Evolutionary conservation across 345 rosid species (phyloP), one percentile per base, ranked within the genome.

Genomic region (Sisymbrium altissimum): DNA sequence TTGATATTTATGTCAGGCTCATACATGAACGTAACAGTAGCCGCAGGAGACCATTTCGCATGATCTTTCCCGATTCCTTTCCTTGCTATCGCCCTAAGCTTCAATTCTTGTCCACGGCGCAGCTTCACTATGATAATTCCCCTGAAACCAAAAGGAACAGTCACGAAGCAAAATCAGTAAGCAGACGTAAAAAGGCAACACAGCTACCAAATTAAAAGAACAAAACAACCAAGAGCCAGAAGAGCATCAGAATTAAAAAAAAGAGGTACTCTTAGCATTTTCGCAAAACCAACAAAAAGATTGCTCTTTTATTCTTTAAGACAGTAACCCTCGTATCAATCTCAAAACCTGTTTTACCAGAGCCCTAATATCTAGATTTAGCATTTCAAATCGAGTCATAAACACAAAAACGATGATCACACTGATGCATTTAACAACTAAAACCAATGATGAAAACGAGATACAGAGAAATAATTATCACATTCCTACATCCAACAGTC

Each of bases 11-110:
- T 92, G n/a, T 92, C 99, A 12, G 99, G 97, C 77, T 90, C 96
- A 74, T 85, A 89, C 97, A 95, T 85, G 70, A 95, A 90, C 52
- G 99, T 92, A 14, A 92, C 98, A 35, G 99, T 92, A n/a, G 99
- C 99, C 8, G 99, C 98, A 30, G 99, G 99, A 32, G 98, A 92
- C 98, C 97, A 92, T 76, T 95, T 92, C 0, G 98, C 98, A 48
- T 95, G 98, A 87, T 95, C 98, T 81, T 92, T 95, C 39, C 93
- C 97, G 5, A 95, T 95, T 25, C 99, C 98, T 83, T 95, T 92
- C 72, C 99, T 85, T 0, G 98, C 99, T 39, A 95, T 95, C 6
- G 97, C 98, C 75, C 96, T 85, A 63, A 95, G 87, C 79, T 84
- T 88, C 77, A 95, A 35, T 45, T 95, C 98, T 81, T 90, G 97